phyloP scores from a whole-genome alignment of 1,284 basidiomycete genomes.

The Boletus sp. region DNA sequence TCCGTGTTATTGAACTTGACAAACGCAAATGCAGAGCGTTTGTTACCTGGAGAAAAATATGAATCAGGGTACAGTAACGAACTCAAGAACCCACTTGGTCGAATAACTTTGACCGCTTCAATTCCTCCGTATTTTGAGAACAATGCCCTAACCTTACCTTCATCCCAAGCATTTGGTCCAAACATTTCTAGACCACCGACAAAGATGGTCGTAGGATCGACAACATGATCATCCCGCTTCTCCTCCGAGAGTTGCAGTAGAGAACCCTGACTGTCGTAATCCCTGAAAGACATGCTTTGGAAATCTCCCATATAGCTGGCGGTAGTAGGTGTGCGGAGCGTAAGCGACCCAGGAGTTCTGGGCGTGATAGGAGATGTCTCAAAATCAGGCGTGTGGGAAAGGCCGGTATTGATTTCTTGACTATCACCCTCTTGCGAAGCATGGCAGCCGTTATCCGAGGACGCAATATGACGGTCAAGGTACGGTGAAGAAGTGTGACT shows the following conservation, averaged over 20 bases:
- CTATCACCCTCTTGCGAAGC: conserved; percentile 18
- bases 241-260: conserved; percentile 13
- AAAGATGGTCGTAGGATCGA: conserved; percentile 68
- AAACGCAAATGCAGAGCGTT: conserved; percentile 68
- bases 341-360: conserved; percentile 44
- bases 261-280: conserved; percentile 21
- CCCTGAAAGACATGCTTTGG: conserved; percentile 29
- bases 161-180: conserved; percentile 62
- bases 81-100: conserved; percentile 46
- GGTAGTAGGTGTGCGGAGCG: conserved; percentile 44
- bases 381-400: conserved; percentile 45
- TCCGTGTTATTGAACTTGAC: conserved; percentile 62
- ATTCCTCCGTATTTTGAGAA: conserved; percentile 64
- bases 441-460: conserved; percentile 13
- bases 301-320: conserved; percentile 33
- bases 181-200: conserved; percentile 69
- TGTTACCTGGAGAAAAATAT: conserved; percentile 44
- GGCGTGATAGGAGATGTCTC: conserved; percentile 48
- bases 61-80: background rate
- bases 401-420: conserved; percentile 37
- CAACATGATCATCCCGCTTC: conserved; percentile 32
- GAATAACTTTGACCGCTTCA: conserved; percentile 58
- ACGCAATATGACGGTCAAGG: conserved; percentile 8
- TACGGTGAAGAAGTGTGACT: conserved; percentile 15
- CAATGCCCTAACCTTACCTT: conserved; percentile 50